Percentiles rank a stretch among this genome's conserved stretches.
Evolutionary conservation across 2,329 filamentous ascomycete genomes (phyloP).

Genomic region (Akanthomyces lecanii): DNA sequence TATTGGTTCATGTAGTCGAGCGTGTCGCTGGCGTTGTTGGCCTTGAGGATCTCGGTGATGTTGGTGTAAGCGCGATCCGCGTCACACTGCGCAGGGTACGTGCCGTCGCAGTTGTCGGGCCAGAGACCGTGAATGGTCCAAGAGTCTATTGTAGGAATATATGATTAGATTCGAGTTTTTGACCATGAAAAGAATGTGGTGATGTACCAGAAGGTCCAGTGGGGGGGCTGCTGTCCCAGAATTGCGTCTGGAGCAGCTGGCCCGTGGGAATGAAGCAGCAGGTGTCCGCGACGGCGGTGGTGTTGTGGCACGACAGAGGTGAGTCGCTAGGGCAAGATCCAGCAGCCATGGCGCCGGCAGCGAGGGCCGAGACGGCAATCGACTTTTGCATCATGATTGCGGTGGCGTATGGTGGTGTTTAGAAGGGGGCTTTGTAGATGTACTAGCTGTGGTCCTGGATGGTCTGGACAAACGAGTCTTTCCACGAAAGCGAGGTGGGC

Average conservation of each 20-base stretch:
- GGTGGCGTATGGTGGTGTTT: background rate
- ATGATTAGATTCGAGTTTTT: background rate
- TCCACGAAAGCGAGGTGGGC: background rate
- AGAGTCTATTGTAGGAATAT: conserved; percentile 39
- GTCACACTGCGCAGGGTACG: conserved; percentile 65
- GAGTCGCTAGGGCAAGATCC: conserved; percentile 28
- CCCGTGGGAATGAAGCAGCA: conserved; percentile 74
- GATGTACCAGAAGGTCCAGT: conserved; percentile 50
- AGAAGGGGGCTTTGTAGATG: background rate
- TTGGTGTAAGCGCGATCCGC: conserved; percentile 56
- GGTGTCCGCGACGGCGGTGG: conserved; percentile 54
- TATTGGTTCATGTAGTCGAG: conserved; percentile 65
- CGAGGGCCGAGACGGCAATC: conserved; percentile 19
- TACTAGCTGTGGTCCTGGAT: background rate
- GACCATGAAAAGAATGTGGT: background rate
- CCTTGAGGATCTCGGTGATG: conserved; percentile 58
- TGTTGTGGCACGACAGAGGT: conserved; percentile 61
- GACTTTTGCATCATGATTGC: conserved; percentile 12
- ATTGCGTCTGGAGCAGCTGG: conserved; percentile 68
- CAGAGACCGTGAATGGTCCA: conserved; percentile 72
- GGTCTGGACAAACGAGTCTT: background rate
- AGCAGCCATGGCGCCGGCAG: conserved; percentile 20
- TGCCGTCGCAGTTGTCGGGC: conserved; percentile 66
- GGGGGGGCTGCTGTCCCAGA: conserved; percentile 66
- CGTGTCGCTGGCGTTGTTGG: conserved; percentile 47